Conservation (phyloP, 1,284 basidiomycete species). For the Schizopora paradoxa region DNA sequence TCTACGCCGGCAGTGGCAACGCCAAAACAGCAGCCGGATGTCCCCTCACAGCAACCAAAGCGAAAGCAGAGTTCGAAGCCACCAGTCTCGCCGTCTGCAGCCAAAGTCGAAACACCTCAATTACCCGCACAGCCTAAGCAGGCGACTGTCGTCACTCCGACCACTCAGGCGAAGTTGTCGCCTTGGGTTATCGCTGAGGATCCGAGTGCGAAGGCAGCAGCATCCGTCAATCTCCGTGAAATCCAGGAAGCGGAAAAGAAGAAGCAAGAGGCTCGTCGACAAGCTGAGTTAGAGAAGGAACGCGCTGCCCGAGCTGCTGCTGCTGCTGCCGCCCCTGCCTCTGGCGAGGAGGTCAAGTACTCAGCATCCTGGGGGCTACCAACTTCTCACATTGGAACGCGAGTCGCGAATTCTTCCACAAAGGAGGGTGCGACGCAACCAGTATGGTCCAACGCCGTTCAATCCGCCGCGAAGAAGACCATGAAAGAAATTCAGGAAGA, state of each 20-base stretch:
- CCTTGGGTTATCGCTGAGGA: constrained; percentile 67
- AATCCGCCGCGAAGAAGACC: constrained; percentile 75
- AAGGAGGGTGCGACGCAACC: constrained; percentile 29
- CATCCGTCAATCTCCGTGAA: constrained; percentile 77
- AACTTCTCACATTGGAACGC: constrained; percentile 63
- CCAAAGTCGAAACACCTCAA: constrained; percentile 17
- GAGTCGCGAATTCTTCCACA: constrained; percentile 33
- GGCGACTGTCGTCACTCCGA: constrained; percentile 16
- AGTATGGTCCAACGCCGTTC: constrained; percentile 64
- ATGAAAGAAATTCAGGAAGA: constrained; percentile 99
- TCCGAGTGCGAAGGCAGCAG: constrained; percentile 40
- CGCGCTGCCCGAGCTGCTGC: constrained; percentile 46
- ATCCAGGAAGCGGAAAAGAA: constrained; percentile 94
- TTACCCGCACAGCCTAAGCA: constrained; percentile 22
- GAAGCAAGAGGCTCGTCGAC: constrained; percentile 67
- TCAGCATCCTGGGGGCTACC: constrained; percentile 76
- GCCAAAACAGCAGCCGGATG: constrained; percentile 20
- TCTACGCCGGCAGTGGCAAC: constrained; percentile 24
- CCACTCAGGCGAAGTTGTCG: constrained; percentile 36
- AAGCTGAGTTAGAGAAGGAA: constrained; percentile 57
- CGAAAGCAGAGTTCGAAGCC: constrained; percentile 13
- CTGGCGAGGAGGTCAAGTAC: constrained; percentile 54
- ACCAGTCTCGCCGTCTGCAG: constrained; percentile 15
- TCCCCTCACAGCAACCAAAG: constrained; percentile 29
- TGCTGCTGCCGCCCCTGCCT: constrained; percentile 32